A percentile compares a stretch with the other conserved stretches of the same genome.
These are phyloP conservation scores for Spergularia marina DNA, from an alignment of 148 eudicot species.

Conservation along the genomic window DNA sequence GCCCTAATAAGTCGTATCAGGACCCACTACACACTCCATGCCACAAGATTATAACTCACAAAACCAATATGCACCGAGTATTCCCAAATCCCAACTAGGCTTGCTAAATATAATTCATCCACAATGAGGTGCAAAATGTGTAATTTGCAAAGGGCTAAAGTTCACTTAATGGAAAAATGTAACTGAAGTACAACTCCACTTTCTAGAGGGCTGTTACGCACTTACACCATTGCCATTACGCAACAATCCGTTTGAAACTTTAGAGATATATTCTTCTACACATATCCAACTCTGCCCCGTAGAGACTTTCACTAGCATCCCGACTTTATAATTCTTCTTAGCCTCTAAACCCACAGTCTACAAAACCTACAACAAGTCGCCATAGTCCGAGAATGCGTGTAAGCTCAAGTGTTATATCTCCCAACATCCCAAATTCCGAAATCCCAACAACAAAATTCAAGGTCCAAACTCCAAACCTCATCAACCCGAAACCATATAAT, in stretches of 20 bases:
- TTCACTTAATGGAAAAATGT: neutral
- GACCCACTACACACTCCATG: neutral
- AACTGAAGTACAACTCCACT: neutral
- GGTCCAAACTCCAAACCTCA: neutral
- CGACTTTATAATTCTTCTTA: no score
- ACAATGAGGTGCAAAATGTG: neutral
- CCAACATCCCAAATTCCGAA: neutral
- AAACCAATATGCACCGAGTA: neutral
- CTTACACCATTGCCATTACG: no score
- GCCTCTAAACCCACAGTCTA: no score
- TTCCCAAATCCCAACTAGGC: neutral
- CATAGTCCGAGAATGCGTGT: no score
- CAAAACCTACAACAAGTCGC: no score
- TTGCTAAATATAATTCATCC: neutral
- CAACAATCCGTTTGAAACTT: no score
- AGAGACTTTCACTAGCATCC: no score
- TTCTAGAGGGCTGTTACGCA: neutral
- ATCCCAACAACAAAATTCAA: neutral
- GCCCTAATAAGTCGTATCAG: neutral
- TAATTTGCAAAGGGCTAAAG: neutral
- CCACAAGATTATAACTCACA: neutral
- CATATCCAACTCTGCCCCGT: no score
- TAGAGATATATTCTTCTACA: no score
- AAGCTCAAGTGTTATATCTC: no score
- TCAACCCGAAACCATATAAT: neutral